Evolutionary conservation across 805 yeast species (phyloP), one percentile per base, ranked within the genome.

Genomic region (Alloascoidea hylecoeti): DNA sequence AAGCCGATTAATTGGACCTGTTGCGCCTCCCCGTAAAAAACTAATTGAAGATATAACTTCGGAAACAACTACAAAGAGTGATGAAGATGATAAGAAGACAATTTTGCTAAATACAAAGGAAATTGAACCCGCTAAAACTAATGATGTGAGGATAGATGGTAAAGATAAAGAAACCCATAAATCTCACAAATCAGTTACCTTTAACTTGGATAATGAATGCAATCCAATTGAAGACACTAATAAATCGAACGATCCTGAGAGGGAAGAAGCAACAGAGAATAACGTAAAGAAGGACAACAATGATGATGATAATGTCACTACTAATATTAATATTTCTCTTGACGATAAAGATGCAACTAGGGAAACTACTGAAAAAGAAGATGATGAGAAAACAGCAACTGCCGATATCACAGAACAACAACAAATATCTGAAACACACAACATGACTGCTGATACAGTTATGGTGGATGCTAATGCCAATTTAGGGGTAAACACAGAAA

Each of bases 1-100:
- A 35, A 68, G 68, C n/a, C 57, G 63, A 15, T 64, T 52, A 30
- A 68, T 82, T 2, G 66, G 79, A 0, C 86, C 94, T 0, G 46
- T 61, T 27, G 37, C 45, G 18, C 42, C 48, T n/a, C 44, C 42
- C 39, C 37, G 43, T 35, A 43, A 19, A 39, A 38, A 39, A 23
- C 19, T 33, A 37, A 42, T 35, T 39, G 50, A 39, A 39, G 38
- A 28, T 9, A 38, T 35, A 17, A 32, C n/a, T n/a, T n/a, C n/a
- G n/a, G n/a, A n/a, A 17, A 27, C 35, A 37, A 6, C 35, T 33
- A 19, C 9, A 15, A 23, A 23, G 14, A 27, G 19, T 5, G 18
- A 35, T 2, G 40, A 39, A 38, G 36, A 35, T 35, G 34, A 5
- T 36, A 39, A 36, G 43, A 39, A 32, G 44, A 39, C 23, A 41